Base-by-base conservation (phyloP, 768 basidiomycete species). In the Strobilomyces echinocephalus region DNA sequence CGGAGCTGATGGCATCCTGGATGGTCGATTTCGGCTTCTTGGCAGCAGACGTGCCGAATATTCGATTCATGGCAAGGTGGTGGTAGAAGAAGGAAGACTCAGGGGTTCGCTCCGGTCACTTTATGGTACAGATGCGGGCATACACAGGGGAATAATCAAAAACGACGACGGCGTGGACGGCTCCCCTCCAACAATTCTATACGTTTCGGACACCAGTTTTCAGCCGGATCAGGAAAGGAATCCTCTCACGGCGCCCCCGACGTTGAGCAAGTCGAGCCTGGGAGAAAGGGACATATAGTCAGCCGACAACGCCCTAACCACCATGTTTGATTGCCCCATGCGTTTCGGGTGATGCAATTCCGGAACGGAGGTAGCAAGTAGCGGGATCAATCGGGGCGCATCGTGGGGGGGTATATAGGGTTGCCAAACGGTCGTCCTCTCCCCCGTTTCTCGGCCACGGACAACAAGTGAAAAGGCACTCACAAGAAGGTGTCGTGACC, bases 401-500 rank as follows among this genome's bases (percentile, higher is more conserved):
- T 31, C 30, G 18, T 49, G 43, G 28, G 43, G 28, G 44, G 7
- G 49, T 56, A 62, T 65, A 65, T 54, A 62, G 15, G 20, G 46
- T 14, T 6, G 24, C 40, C 36, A 11, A 6, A 12, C 20, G 16
- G 33, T 38, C 33, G 18, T 40, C n/a, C 46, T 31, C 38, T 24
- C 26, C 39, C 46, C 21, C 46, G 10, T 24, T 33, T 46, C 42
- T 40, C 36, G 31, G 26, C 30, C 46, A 18, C 15, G 44, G 20
- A 41, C n/a, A 34, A 55, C 47, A 35, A 48, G 8, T 15, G 20
- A 48, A 38, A 42, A 4, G 28, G 8, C 2, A 81, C 87, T 79
- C 63, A 88, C 84, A 98, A 74, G 74, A 97, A 97, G 20, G 94
- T 97, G 72, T 99, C 95, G 65, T 99, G 95, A 1, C 97, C 97